Evolutionary conservation across 2,329 filamentous ascomycete genomes (phyloP).

Genomic region (Coleophoma cylindrospora): DNA sequence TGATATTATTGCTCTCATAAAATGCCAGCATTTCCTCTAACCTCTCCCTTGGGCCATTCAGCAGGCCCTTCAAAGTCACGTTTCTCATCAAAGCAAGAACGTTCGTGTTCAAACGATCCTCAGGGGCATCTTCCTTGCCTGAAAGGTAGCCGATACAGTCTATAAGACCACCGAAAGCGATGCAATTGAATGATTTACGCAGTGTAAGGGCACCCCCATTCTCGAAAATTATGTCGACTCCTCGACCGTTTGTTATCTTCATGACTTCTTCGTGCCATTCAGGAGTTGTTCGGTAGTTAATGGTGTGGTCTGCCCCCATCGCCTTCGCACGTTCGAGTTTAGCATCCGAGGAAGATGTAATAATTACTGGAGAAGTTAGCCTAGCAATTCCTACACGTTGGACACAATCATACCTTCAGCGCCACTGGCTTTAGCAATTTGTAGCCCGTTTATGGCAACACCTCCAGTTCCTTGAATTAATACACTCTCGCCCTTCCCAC

Average conservation of each 20-base stretch:
- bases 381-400: constrained; percentile 12
- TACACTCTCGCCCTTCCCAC: constrained; percentile 39
- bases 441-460: constrained; percentile 44
- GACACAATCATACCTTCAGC: constrained; percentile 35
- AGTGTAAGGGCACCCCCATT: constrained; percentile 35
- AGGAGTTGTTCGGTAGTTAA: constrained; percentile 48
- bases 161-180: constrained; percentile 51
- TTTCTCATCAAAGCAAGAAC: constrained; percentile 37
- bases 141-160: constrained; percentile 44
- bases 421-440: constrained; percentile 48
- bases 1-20: constrained; percentile 36
- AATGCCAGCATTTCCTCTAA: constrained; percentile 49
- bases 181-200: constrained; percentile 44
- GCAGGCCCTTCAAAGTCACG: constrained; percentile 46
- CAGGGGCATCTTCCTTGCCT: constrained; percentile 48
- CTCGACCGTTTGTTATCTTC: constrained; percentile 34
- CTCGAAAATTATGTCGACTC: constrained; percentile 49
- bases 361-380: constrained; percentile 38
- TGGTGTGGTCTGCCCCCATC: constrained; percentile 42
- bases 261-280: constrained; percentile 44
- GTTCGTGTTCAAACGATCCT: constrained; percentile 54
- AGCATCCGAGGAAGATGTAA: constrained; percentile 46
- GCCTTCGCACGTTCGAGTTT: constrained; percentile 40
- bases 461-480: constrained; percentile 51
- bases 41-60: constrained; percentile 54